Evolutionary conservation across 192 early-diverging fungal species (phyloP).

Genomic region (Coemansia sp.): DNA sequence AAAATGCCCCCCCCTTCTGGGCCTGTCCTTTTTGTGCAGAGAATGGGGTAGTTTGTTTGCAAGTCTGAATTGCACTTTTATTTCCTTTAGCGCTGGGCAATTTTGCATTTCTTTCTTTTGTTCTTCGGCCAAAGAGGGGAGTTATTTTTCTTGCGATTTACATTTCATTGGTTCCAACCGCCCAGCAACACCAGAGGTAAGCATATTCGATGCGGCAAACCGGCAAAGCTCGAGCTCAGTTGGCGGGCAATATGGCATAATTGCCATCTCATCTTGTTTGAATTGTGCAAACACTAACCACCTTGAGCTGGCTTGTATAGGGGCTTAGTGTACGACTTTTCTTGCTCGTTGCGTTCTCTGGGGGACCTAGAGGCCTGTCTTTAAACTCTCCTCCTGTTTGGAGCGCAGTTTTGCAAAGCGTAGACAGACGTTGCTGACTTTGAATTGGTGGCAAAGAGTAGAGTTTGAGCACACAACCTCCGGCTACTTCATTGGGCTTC

Average conservation of each 20-base stretch:
- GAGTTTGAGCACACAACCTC: too few relatives aligned
- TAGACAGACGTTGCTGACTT: too few relatives aligned
- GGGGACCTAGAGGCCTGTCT: constrained; percentile 3
- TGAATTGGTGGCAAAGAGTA: too few relatives aligned
- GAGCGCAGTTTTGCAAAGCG: too few relatives aligned
- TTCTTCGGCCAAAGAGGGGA: neutral
- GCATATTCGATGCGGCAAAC: neutral
- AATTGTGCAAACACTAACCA: neutral
- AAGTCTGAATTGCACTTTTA: neutral
- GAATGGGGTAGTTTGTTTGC: constrained; percentile 4
- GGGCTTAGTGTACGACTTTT: neutral
- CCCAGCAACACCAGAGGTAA: constrained; percentile 3
- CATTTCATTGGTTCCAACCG: neutral
- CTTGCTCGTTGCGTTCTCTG: neutral
- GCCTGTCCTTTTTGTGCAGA: neutral
- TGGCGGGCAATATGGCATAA: too few relatives aligned
- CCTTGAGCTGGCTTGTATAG: neutral
- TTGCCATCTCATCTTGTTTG: too few relatives aligned
- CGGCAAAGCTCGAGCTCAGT: too few relatives aligned
- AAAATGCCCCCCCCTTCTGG: neutral
- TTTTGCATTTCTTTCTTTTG: constrained; percentile 8
- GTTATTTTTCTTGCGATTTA: neutral
- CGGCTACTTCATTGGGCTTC: too few relatives aligned
- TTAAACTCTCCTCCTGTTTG: too few relatives aligned
- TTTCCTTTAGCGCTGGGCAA: constrained; percentile 3